Percentiles rank a stretch among this genome's conserved stretches.
These are phyloP conservation scores for Yamadazyma dushanensis DNA, from an alignment of 1,139 yeast genomes.

Conservation along the genomic window DNA sequence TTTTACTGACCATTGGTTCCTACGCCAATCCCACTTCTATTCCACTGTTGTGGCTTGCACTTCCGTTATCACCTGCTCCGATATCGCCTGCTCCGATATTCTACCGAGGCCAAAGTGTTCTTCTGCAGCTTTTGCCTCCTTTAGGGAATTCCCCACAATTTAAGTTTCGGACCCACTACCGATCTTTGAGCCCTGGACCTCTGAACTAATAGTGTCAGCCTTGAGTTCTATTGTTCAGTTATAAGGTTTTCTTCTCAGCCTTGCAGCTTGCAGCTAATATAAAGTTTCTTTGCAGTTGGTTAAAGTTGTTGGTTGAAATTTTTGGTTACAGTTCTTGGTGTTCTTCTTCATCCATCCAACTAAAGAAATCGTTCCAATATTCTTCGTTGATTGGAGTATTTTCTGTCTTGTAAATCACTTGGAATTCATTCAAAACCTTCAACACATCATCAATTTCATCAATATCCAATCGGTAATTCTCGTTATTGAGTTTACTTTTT, in stretches of 20 bases:
- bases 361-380: conserved; percentile 13
- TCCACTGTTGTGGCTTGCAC: no score
- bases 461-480: conserved; percentile 9
- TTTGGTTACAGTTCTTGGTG: no score
- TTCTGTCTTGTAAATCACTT: conserved; percentile 8
- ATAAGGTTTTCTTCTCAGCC: no score
- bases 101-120: no score
- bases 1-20: no score
- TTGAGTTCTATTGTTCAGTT: no score
- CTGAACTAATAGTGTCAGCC: neutral
- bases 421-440: conserved; percentile 6
- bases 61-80: no score
- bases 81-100: no score
- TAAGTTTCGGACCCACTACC: neutral
- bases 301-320: no score
- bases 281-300: no score
- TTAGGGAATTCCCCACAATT: neutral
- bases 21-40: no score
- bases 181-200: neutral
- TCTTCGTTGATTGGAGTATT: conserved; percentile 2
- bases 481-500: conserved; percentile 9
- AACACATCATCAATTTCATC: conserved; percentile 8
- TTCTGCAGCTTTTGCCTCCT: neutral
- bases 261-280: no score
- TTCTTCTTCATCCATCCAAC: conserved; percentile 11